Percentiles rank a stretch among this genome's conserved stretches.
Evolutionary conservation across 768 basidiomycete species (phyloP).

Genomic region (Pilatotrama ljubarskyi): DNA sequence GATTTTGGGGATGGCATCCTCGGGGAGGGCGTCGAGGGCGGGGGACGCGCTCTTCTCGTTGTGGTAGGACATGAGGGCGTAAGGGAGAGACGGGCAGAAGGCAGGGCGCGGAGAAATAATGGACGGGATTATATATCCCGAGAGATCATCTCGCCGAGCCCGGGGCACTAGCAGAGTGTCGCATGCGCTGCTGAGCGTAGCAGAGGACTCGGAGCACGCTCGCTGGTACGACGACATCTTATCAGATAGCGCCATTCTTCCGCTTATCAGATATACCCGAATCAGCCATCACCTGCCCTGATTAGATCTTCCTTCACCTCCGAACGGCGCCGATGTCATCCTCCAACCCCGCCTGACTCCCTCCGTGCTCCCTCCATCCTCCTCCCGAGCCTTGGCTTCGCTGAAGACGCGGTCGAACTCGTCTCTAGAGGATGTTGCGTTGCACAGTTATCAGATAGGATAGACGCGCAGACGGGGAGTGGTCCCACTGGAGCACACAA

Average conservation of each 20-base stretch:
- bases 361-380: background rate
- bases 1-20: constrained; percentile 15
- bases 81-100: background rate
- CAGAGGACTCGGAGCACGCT: too few relatives aligned
- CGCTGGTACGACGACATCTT: constrained; percentile 2
- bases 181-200: background rate
- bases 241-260: background rate
- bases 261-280: constrained; percentile 11
- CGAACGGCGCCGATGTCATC: background rate
- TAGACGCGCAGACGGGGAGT: background rate
- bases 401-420: background rate
- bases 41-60: constrained; percentile 5
- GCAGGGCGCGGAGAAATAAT: background rate
- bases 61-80: constrained; percentile 8
- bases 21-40: constrained; percentile 6
- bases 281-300: background rate
- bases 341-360: background rate
- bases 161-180: background rate
- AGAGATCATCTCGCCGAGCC: too few relatives aligned
- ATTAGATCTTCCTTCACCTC: background rate
- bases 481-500: constrained; percentile 1
- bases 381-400: background rate
- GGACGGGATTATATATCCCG: background rate
- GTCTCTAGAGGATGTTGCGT: background rate
- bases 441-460: constrained; percentile 3